A percentile compares a stretch with the other conserved stretches of the same genome.
Conservation (phyloP, 176 grass and related monocot genomes). For the Cenchrus americanus region DNA sequence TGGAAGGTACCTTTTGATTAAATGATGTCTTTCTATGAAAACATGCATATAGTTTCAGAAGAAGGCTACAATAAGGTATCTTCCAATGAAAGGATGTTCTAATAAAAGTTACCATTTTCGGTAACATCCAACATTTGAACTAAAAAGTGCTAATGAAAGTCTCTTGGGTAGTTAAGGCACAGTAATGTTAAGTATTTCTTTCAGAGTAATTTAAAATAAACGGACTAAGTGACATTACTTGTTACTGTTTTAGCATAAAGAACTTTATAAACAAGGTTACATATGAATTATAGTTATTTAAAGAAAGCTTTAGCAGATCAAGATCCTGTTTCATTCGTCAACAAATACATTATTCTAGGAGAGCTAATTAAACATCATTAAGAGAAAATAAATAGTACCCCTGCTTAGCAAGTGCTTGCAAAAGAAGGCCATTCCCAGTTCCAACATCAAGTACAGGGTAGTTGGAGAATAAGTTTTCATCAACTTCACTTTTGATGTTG, state of each 20-base stretch:
- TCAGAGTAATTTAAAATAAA: neutral
- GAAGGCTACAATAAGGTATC: neutral
- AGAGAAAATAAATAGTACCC: constrained; percentile 56
- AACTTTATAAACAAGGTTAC: neutral
- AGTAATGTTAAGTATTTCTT: neutral
- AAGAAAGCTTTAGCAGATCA: constrained; percentile 14
- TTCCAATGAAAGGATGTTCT: neutral
- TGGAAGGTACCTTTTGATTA: neutral
- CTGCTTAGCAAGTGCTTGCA: constrained; percentile 84
- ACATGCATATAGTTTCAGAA: neutral
- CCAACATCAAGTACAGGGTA: constrained; percentile 88
- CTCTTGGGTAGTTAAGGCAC: neutral
- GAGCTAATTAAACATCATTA: constrained; percentile 13
- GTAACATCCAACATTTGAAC: neutral
- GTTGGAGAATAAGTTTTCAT: constrained; percentile 55
- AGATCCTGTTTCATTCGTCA: neutral
- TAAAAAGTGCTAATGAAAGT: neutral
- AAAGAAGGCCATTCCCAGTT: constrained; percentile 89
- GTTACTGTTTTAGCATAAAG: neutral
- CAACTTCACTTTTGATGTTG: constrained; percentile 52
- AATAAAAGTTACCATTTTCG: neutral
- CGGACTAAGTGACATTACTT: neutral
- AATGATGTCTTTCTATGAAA: neutral
- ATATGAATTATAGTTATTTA: neutral
- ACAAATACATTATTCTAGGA: neutral